Evolutionary conservation across 1,284 basidiomycete species (phyloP), one percentile per base, ranked within the genome.

Genomic region (Singerocomus inundabilis): DNA sequence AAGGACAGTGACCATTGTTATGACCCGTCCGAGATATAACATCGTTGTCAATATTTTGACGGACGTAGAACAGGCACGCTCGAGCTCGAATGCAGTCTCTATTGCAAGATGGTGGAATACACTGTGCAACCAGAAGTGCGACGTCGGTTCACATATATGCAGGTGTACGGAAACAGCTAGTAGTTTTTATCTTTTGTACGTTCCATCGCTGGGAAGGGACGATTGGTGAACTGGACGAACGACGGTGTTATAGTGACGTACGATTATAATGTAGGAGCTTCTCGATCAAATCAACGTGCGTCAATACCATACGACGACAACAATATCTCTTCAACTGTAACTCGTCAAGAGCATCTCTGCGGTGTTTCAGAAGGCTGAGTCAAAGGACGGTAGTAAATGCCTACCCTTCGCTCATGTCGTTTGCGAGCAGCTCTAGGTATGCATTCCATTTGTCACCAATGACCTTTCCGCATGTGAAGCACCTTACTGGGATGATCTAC

Each of bases 251-350:
- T 29, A 30, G 34, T 25, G 25, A 83, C 93, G 63, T 57, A 97
- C 94, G 93, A 73, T 96, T 97, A 72, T 97, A 98, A 64, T 96
- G 92, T 25, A 98, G 75, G 16, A 97, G 78, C 71, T 97, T 98
- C 71, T 98, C 94, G 60, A 98, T 97, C 53, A 98, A 78, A 72
- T 98, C 95, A 54, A 98, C 94, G 68, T 99, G 96, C 0, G 96
- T 98, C 49, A 98, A 75, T 11, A 99, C 92, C 96, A 99, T 99
- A 48, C 96, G 82, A 41, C 96, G 80, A 72, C 96, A 98, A 72
- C 95, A 98, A 70, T 98, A 98, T 51, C 96, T 77, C 70, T 93
- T 95, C 49, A 98, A 74, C 57, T 94, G 90, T 5, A 98, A 77
- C 61, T 90, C 85, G 58, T 97, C 94, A 46, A 98, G 79, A 9